Evolutionary conservation across 306 rosid genomes (phyloP), one percentile per base, ranked within the genome.

Genomic region (Vachellia pachyceras): DNA sequence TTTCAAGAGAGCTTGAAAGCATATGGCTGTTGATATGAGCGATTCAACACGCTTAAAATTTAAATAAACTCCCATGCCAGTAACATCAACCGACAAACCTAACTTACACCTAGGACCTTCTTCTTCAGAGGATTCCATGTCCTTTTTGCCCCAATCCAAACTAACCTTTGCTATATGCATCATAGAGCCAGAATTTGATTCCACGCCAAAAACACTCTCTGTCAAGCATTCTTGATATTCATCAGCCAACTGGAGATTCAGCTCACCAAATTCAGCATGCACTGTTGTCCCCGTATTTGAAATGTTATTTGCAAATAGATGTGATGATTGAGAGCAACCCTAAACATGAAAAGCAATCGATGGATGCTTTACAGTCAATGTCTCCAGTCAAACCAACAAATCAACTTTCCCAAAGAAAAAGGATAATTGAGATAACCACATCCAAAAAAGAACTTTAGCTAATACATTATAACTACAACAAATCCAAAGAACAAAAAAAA

Each of bases 91-190:
- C 25, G 88, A 89, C 70, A 93, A 85, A 81, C 94, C 94, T 81
- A 91, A 85, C 84, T 87, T 91, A 82, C 88, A 78, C 78, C 79
- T 86, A 66, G 88, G 81, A 84, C 88, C 87, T 76, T 85, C 92
- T 78, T 88, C 97, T 82, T 92, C 97, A 66, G 92, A 87, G 67
- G 87, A 88, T 72, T 96, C 97, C 83, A 87, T 68, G 80, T 96
- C 98, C 90, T 87, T 93, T 78, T 88, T 88, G 57, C 99, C 98
- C 99, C 97, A 96, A 76, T 96, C 99, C 90, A 93, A 81, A 87
- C 87, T 89, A 87, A 92, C 90, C 94, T 92, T 96, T 17, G 94
- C 94, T 81, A 96, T 85, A 84, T 93, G 92, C 87, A 93, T 76
- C 77, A 93, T 71, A 67, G 98, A 90, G 76, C 97, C 98, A 72